phyloP scores from a whole-genome alignment of 495 filamentous ascomycete genomes.

The Penicillium daleae region DNA sequence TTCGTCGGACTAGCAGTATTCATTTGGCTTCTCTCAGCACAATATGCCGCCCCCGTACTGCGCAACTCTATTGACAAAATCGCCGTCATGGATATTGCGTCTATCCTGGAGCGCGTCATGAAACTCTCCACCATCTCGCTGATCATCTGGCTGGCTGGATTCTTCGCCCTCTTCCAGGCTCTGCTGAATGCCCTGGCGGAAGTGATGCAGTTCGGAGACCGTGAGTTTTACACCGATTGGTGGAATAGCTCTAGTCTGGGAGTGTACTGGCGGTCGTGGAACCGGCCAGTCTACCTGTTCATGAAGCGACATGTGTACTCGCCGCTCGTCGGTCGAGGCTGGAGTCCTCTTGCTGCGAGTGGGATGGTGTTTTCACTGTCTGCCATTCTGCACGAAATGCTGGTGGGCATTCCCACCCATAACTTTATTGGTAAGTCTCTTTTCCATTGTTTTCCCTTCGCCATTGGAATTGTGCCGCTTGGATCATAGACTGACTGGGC shows the following conservation, averaged over 20 bases:
- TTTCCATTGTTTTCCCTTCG: background rate
- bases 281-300: conserved; percentile 93
- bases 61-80: conserved; percentile 88
- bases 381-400: conserved; percentile 84
- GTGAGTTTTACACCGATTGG: conserved; percentile 96
- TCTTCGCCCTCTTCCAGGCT: conserved; percentile 94
- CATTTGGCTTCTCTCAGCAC: conserved; percentile 90
- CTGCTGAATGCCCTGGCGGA: conserved; percentile 90
- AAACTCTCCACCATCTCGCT: conserved; percentile 93
- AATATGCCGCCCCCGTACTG: conserved; percentile 90
- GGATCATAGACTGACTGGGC: conserved; percentile 13
- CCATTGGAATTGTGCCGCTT: background rate
- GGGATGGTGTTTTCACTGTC: conserved; percentile 83
- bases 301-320: conserved; percentile 92
- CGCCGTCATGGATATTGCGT: conserved; percentile 73
- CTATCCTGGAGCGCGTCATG: conserved; percentile 86
- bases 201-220: conserved; percentile 85
- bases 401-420: conserved; percentile 94
- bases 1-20: conserved; percentile 74
- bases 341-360: conserved; percentile 67
- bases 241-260: conserved; percentile 91
- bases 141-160: conserved; percentile 94
- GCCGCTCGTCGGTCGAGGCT: conserved; percentile 81
- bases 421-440: conserved; percentile 76
- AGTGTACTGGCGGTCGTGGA: conserved; percentile 94